A percentile compares a stretch with the other conserved stretches of the same genome.
Conservation (phyloP, 768 basidiomycete species). For the Psilocybe tampanensis region DNA sequence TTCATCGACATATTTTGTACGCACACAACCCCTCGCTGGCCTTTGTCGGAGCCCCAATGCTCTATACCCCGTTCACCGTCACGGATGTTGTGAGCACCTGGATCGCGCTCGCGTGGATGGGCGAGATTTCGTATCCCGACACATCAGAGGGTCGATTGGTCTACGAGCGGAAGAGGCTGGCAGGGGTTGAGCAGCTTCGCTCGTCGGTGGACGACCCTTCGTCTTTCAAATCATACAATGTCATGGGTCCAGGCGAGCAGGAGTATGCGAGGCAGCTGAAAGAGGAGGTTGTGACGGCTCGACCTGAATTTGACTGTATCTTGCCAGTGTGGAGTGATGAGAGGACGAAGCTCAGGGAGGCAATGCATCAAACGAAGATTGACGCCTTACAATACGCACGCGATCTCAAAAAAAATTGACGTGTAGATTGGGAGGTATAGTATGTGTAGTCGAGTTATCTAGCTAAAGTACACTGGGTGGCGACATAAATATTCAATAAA, state of each 20-base stretch:
- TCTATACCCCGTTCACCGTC: slow-evolving; percentile 50
- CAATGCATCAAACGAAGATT: neutral
- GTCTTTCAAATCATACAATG: neutral
- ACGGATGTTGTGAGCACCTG: slow-evolving; percentile 53
- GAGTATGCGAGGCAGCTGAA: neutral
- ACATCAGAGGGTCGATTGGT: slow-evolving; percentile 33
- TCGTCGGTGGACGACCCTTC: neutral
- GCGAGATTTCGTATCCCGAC: slow-evolving; percentile 33
- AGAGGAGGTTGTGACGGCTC: neutral
- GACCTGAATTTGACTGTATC: neutral
- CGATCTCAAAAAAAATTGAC: no score
- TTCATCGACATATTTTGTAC: slow-evolving; percentile 49
- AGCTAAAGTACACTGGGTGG: no score
- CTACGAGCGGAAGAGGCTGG: slow-evolving; percentile 40
- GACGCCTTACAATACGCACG: neutral
- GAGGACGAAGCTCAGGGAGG: neutral
- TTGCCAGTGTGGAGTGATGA: neutral
- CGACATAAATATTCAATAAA: no score
- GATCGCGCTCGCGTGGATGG: slow-evolving; percentile 45
- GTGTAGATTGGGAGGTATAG: no score
- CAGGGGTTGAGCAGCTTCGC: slow-evolving; percentile 19
- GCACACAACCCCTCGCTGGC: slow-evolving; percentile 47
- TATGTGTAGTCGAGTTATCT: no score
- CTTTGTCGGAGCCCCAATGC: slow-evolving; percentile 44
- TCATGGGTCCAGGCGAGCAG: neutral